Evolutionary conservation across 768 basidiomycete species (phyloP).

Genomic region (Leccinum subtestaceum): DNA sequence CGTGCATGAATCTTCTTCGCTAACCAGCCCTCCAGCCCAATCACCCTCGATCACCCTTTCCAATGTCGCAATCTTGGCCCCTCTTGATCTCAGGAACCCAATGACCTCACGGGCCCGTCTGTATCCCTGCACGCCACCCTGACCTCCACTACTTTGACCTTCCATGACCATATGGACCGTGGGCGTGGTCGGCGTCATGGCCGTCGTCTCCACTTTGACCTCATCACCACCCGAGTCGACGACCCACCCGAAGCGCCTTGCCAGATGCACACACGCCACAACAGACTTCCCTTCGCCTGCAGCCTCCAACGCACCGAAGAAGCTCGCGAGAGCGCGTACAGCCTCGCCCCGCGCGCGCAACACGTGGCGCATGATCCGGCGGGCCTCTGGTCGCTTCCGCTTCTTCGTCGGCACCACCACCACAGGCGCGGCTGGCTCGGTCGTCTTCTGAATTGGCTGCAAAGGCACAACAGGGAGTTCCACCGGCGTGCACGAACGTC

Average conservation of each 20-base stretch:
- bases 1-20: conserved; percentile 42
- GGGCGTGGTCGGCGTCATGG: conserved; percentile 17
- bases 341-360: conserved; percentile 84
- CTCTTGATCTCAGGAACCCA: conserved; percentile 61
- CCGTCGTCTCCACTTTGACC: conserved; percentile 15
- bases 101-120: conserved; percentile 72
- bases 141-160: not conserved
- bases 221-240: conserved; percentile 26
- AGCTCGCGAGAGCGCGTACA: conserved; percentile 65
- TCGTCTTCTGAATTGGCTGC: not conserved
- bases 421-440: conserved; percentile 37
- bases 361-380: conserved; percentile 85
- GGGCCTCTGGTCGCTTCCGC: conserved; percentile 60
- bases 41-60: conserved; percentile 50
- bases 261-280: conserved; percentile 49
- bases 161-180: conserved; percentile 20
- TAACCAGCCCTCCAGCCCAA: conserved; percentile 65
- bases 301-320: conserved; percentile 63
- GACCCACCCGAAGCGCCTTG: conserved; percentile 39
- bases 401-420: conserved; percentile 14
- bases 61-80: conserved; percentile 65
- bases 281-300: conserved; percentile 45
- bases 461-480: conserved; percentile 11
- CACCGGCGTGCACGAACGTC: conserved; percentile 30
- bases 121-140: conserved; percentile 43